Conservation (phyloP, 2,329 filamentous ascomycete species). For the Clathrospora elynae region DNA sequence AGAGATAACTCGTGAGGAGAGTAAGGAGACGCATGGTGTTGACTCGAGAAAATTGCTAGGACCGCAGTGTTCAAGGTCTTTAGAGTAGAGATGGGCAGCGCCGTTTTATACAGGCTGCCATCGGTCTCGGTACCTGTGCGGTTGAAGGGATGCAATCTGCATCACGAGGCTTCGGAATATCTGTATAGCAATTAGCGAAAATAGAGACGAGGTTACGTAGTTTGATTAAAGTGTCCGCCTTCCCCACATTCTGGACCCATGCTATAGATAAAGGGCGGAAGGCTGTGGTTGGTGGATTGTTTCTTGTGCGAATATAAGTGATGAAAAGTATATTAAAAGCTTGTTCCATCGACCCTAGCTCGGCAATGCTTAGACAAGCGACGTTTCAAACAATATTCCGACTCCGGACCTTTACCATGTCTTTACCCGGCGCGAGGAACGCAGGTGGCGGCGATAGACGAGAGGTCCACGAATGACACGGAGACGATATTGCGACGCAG, state of each 20-base stretch:
- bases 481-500: too few relatives aligned
- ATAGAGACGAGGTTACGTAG: constrained; percentile 5
- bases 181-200: constrained; percentile 10
- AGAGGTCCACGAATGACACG: too few relatives aligned
- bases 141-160: constrained; percentile 9
- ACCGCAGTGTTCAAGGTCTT: too few relatives aligned
- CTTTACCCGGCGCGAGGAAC: constrained; percentile 11
- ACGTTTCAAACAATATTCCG: constrained; percentile 7
- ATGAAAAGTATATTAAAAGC: constrained; percentile 10
- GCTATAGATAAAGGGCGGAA: constrained; percentile 4
- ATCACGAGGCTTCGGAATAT: constrained; percentile 4
- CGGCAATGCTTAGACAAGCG: constrained; percentile 4
- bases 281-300: constrained; percentile 1
- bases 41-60: background rate
- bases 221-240: constrained; percentile 9
- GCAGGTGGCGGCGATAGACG: background rate
- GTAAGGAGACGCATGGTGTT: constrained; percentile 33
- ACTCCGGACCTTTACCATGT: constrained; percentile 14
- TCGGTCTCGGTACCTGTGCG: constrained; percentile 6
- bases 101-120: constrained; percentile 9
- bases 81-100: too few relatives aligned
- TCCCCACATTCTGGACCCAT: constrained; percentile 12
- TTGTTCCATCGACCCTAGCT: constrained; percentile 14
- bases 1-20: constrained; percentile 25
- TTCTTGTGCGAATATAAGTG: background rate